Evolutionary conservation across 805 yeast species (phyloP).

Genomic region (Yamadazyma sp.): DNA sequence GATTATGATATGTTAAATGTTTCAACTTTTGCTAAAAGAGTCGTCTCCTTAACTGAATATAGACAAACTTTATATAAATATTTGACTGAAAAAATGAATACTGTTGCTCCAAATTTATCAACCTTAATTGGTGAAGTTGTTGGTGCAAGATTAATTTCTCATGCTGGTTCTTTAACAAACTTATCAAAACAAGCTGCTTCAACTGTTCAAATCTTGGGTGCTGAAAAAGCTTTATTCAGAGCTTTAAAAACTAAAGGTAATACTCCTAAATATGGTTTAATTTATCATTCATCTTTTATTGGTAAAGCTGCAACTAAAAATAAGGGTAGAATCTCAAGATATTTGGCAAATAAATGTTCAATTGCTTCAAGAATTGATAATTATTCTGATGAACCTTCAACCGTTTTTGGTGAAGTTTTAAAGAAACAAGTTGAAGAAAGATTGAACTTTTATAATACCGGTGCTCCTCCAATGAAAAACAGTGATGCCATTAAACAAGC

Average conservation of each 20-base stretch:
- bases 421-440: slow-evolving; percentile 98
- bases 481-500: slow-evolving; percentile 93
- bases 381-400: slow-evolving; percentile 91
- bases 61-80: slow-evolving; percentile 80
- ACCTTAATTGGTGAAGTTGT: slow-evolving; percentile 98
- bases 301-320: slow-evolving; percentile 94
- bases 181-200: slow-evolving; percentile 98
- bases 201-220: slow-evolving; percentile 96
- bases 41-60: slow-evolving; percentile 87
- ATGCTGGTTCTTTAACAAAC: slow-evolving; percentile 96
- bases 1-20: slow-evolving; percentile 93
- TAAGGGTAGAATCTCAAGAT: slow-evolving; percentile 98
- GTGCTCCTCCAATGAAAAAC: slow-evolving; percentile 95
- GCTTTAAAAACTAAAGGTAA: slow-evolving; percentile 95
- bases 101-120: slow-evolving; percentile 95
- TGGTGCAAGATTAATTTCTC: slow-evolving; percentile 97
- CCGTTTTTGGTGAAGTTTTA: slow-evolving; percentile 83
- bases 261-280: slow-evolving; percentile 94
- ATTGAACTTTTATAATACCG: slow-evolving; percentile 91
- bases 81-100: slow-evolving; percentile 92
- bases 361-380: slow-evolving; percentile 98
- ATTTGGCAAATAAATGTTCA: slow-evolving; percentile 97
- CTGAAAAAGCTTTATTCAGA: slow-evolving; percentile 94
- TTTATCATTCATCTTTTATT: slow-evolving; percentile 91
- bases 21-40: slow-evolving; percentile 87